Evolutionary conservation across 2,329 filamentous ascomycete species (phyloP).

Genomic region (Monilinia fructigena): DNA sequence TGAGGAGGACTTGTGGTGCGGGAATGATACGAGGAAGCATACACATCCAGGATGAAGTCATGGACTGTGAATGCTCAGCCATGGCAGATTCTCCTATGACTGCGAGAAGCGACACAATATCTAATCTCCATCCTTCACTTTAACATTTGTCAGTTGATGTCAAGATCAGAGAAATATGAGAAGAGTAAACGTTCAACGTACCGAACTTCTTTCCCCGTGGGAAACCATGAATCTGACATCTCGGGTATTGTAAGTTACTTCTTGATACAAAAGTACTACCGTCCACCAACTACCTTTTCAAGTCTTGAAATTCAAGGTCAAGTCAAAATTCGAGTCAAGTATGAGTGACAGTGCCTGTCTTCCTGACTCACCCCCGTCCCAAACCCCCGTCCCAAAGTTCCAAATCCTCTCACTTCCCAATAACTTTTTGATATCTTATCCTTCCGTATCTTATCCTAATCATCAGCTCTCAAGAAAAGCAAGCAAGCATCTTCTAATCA

Average conservation of each 20-base stretch:
- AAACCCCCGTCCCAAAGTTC: not conserved
- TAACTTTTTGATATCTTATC: not conserved
- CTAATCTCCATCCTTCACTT: conserved; percentile 52
- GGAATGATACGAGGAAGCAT: conserved; percentile 60
- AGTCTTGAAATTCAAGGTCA: conserved; percentile 1
- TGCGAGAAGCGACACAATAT: conserved; percentile 62
- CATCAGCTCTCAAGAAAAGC: not conserved
- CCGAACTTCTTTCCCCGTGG: conserved; percentile 14
- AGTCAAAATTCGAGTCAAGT: not conserved
- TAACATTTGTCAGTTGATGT: conserved; percentile 6
- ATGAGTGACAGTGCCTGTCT: not conserved
- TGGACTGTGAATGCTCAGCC: conserved; percentile 55
- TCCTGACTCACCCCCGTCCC: not conserved
- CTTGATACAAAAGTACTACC: not conserved
- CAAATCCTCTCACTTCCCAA: not conserved
- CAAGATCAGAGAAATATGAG: not conserved
- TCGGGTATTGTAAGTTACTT: not conserved
- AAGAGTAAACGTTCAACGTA: conserved; percentile 6
- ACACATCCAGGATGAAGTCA: conserved; percentile 58
- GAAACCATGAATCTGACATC: conserved; percentile 31
- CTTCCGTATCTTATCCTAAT: not conserved
- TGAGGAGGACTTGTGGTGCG: conserved; percentile 61
- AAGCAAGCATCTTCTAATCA: not conserved
- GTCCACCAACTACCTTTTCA: not conserved
- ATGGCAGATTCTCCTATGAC: conserved; percentile 62